phyloP scores from a whole-genome alignment of 306 rosid species.

The Trichosanthes truncata region DNA sequence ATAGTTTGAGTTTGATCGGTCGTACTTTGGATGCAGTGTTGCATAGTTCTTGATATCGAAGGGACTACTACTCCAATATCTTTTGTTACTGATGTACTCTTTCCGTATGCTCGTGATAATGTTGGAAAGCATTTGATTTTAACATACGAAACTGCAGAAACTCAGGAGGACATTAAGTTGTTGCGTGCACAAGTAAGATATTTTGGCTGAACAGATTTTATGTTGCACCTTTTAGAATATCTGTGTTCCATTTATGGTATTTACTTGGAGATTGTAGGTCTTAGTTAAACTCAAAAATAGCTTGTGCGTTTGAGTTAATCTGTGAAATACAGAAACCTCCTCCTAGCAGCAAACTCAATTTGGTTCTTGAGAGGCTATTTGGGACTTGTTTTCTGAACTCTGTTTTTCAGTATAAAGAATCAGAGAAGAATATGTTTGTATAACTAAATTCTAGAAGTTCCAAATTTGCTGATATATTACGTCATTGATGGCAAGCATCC shows the following conservation, averaged over 20 bases:
- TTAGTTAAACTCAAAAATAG: neutral
- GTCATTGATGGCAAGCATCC: neutral
- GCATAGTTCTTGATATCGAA: conserved; percentile 93
- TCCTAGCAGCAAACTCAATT: neutral
- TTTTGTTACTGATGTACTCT: conserved; percentile 85
- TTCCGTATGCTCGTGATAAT: conserved; percentile 84
- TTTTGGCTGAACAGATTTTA: neutral
- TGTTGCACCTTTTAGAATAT: neutral
- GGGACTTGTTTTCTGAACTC: neutral
- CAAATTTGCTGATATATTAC: neutral
- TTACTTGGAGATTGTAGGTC: neutral
- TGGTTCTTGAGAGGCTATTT: neutral
- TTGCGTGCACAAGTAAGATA: conserved; percentile 61
- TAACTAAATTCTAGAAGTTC: neutral
- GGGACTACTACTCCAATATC: conserved; percentile 98
- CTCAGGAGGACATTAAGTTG: conserved; percentile 68
- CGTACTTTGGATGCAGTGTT: conserved; percentile 42
- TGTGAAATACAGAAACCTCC: neutral
- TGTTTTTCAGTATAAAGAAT: neutral
- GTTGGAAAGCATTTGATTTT: conserved; percentile 75
- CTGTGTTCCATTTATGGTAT: neutral
- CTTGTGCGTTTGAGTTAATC: neutral
- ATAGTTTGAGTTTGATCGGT: neutral
- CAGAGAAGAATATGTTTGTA: neutral
- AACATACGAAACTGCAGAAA: conserved; percentile 60